Evolutionary conservation across 148 eudicot genomes (phyloP), one percentile per base, ranked within the genome.

Genomic region (Camellia japonica): DNA sequence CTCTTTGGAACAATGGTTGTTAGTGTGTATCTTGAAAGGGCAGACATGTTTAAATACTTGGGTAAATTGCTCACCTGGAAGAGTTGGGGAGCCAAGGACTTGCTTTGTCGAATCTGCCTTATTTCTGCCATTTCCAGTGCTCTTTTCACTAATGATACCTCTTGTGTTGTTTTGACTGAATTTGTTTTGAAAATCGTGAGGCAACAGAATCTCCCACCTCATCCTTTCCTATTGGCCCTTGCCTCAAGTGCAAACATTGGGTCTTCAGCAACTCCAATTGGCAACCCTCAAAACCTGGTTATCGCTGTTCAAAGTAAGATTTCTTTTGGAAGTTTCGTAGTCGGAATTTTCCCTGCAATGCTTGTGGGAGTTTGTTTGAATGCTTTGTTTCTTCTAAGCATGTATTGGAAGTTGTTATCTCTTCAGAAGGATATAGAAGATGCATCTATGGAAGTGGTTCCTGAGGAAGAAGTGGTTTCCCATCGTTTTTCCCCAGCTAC

Each of bases 1-100:
- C 91, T 95, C 11, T 95, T 95, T 55, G 98, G 98, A 14, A 95
- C 98, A n/a, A 95, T 95, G 98, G 97, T 95, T 6, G 97, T 95
- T 12, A 91, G 94, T 82, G 89, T 91, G 46, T 93, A 90, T 83
- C 96, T 95, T 16, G 98, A 95, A 89, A 82, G 91, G 83, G 98
- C 98, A 3, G 98, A 95, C 49, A 93, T 95, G 97, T 95, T 95
- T 64, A 84, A 83, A 55, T 95, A 93, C 88, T 83, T 93, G 8
- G 97, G 98, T 49, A 93, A 91, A 74, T 73, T 95, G 77, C 81
- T 95, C 0, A 51, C 93, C 0, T 95, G 93, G 93, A 91, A 85
- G 69, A 89, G 96, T 77, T 49, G 14, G 73, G 98, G 98, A 78
- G 71, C 97, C 6, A 95, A 95, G 58, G 98, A 95, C 68, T 88